phyloP scores from a whole-genome alignment of 1,284 basidiomycete species.

The Cryptococcus sp. region DNA sequence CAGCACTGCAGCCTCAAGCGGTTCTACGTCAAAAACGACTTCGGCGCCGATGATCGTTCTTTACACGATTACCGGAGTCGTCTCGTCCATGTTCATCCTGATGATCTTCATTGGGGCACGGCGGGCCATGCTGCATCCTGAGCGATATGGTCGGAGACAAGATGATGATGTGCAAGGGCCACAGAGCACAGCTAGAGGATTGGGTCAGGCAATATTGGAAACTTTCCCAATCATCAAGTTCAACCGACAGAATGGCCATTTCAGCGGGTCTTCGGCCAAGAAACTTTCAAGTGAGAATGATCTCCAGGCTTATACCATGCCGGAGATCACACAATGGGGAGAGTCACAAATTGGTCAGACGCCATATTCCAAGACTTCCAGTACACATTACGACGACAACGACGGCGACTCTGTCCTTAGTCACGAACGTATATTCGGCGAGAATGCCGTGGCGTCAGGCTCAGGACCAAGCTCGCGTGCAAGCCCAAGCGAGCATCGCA shows the following conservation, averaged over 20 bases:
- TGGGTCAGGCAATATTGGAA: slow-evolving; percentile 86
- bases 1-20: slow-evolving; percentile 9
- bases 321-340: not conserved
- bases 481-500: slow-evolving; percentile 4
- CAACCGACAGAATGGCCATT: slow-evolving; percentile 46
- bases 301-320: slow-evolving; percentile 1
- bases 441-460: not conserved
- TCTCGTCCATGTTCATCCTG: slow-evolving; percentile 75
- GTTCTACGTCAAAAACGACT: slow-evolving; percentile 20
- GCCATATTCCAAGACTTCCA: not conserved
- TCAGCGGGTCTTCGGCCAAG: slow-evolving; percentile 13
- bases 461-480: slow-evolving; percentile 3
- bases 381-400: not conserved
- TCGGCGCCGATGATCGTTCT: slow-evolving; percentile 65
- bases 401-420: slow-evolving; percentile 4
- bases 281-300: slow-evolving; percentile 24
- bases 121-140: slow-evolving; percentile 81
- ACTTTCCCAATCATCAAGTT: slow-evolving; percentile 93
- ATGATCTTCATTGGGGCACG: slow-evolving; percentile 81
- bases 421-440: too few species aligned
- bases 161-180: slow-evolving; percentile 53
- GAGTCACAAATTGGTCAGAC: not conserved
- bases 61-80: slow-evolving; percentile 81
- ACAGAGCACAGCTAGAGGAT: slow-evolving; percentile 73
- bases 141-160: slow-evolving; percentile 78